These are phyloP conservation scores for Malus sylvestris DNA, from an alignment of 306 rosid genomes.

Conservation along the genomic window DNA sequence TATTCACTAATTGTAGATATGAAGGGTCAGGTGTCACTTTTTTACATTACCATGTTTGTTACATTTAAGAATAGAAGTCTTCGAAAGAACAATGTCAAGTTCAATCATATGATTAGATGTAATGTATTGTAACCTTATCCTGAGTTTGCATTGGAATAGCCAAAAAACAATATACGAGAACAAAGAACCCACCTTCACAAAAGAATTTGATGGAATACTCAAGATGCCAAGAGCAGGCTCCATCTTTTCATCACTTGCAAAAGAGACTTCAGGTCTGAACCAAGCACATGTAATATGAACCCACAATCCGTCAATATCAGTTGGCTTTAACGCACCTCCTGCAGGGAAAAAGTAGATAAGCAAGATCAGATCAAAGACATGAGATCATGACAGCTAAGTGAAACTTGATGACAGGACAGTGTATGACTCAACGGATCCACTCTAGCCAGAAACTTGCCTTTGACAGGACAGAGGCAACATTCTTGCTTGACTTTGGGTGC, in stretches of 20 bases:
- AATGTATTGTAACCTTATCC: neutral
- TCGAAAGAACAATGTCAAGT: neutral
- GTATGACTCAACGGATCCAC: neutral
- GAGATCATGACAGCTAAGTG: neutral
- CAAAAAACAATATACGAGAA: neutral
- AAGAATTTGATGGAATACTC: slow-evolving; percentile 96
- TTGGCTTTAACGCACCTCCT: slow-evolving; percentile 99
- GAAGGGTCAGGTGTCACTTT: neutral
- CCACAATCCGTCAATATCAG: slow-evolving; percentile 90
- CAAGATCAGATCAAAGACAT: slow-evolving; percentile 9
- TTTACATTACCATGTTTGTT: neutral
- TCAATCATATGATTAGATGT: slow-evolving; percentile 5
- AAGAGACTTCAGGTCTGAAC: slow-evolving; percentile 97
- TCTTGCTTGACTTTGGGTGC: slow-evolving; percentile 80
- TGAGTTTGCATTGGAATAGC: slow-evolving; percentile 2
- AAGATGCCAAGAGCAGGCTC: slow-evolving; percentile 98
- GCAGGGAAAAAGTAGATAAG: slow-evolving; percentile 11
- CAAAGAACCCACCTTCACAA: slow-evolving; percentile 68
- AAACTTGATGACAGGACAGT: neutral
- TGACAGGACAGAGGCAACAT: slow-evolving; percentile 98
- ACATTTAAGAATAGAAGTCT: neutral
- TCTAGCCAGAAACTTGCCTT: slow-evolving; percentile 39
- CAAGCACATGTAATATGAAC: slow-evolving; percentile 99
- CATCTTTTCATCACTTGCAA: slow-evolving; percentile 95
- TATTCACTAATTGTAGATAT: neutral